Percentiles rank a stretch among this genome's conserved stretches.
Evolutionary conservation across 768 basidiomycete genomes (phyloP).

Genomic region (Crepidotus variabilis): DNA sequence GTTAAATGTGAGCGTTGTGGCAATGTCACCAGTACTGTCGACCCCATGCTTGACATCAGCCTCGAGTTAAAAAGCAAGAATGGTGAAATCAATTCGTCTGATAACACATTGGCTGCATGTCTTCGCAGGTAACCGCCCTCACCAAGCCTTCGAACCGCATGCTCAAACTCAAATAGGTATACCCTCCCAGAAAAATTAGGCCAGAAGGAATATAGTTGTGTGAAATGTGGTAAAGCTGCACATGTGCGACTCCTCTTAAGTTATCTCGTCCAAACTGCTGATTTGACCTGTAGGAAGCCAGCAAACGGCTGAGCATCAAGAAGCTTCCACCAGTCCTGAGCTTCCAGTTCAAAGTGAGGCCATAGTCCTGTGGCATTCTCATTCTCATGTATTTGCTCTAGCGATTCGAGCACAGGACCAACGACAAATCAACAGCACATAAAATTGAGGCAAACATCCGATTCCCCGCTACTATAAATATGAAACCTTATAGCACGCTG

Average conservation of each 20-base stretch:
- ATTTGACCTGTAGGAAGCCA: slow-evolving; percentile 53
- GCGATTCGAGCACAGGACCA: slow-evolving; percentile 89
- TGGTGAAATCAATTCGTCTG: slow-evolving; percentile 37
- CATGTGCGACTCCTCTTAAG: slow-evolving; percentile 38
- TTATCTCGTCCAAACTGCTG: slow-evolving; percentile 3
- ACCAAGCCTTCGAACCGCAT: slow-evolving; percentile 9
- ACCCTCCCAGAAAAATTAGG: slow-evolving; percentile 84
- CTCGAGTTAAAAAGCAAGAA: slow-evolving; percentile 67
- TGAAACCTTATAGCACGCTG: slow-evolving; percentile 81
- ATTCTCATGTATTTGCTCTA: slow-evolving; percentile 24
- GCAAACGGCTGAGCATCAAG: slow-evolving; percentile 80
- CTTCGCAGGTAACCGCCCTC: slow-evolving; percentile 54
- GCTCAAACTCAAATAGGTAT: slow-evolving; percentile 45
- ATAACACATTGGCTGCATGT: slow-evolving; percentile 72
- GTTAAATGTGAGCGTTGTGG: slow-evolving; percentile 86
- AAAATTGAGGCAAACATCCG: slow-evolving; percentile 85
- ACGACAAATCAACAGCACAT: slow-evolving; percentile 66
- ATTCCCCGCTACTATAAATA: slow-evolving; percentile 81
- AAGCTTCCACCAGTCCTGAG: slow-evolving; percentile 87
- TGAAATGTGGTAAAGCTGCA: slow-evolving; percentile 70
- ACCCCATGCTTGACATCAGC: slow-evolving; percentile 90
- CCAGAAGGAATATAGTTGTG: slow-evolving; percentile 79
- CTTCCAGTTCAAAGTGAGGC: slow-evolving; percentile 87
- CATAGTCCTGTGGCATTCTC: neutral
- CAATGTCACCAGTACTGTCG: slow-evolving; percentile 71